These are phyloP conservation scores for Podospora conica DNA, from an alignment of 495 filamentous ascomycete species.

Conservation along the genomic window DNA sequence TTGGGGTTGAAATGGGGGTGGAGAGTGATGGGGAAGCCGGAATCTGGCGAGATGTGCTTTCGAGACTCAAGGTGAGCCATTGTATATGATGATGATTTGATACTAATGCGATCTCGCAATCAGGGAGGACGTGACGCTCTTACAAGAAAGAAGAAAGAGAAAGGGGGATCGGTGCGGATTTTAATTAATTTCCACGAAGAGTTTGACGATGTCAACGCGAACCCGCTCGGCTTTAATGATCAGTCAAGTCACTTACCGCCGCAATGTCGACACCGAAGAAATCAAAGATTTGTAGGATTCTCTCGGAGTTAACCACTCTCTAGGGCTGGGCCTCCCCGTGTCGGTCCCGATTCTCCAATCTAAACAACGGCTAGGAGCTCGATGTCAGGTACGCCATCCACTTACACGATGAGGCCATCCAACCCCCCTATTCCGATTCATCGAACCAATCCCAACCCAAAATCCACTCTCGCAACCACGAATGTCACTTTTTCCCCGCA, in stretches of 20 bases:
- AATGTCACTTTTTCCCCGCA: not conserved
- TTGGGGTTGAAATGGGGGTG: conserved; percentile 59
- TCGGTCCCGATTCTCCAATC: conserved; percentile 4
- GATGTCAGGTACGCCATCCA: conserved; percentile 2
- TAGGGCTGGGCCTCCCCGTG: not conserved
- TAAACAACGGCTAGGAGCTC: not conserved
- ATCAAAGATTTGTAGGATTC: not conserved
- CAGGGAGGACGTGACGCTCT: not conserved
- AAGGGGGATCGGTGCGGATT: not conserved
- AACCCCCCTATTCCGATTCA: not conserved
- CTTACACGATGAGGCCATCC: conserved; percentile 5
- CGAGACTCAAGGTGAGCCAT: conserved; percentile 31
- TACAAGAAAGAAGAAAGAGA: not conserved
- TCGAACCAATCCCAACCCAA: not conserved
- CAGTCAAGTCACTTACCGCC: no score
- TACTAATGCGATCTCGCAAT: not conserved
- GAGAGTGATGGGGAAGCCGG: conserved; percentile 32
- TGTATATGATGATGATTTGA: not conserved
- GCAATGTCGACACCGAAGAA: no score
- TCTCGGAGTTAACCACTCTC: not conserved
- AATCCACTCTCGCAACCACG: not conserved
- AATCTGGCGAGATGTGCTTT: conserved; percentile 34
- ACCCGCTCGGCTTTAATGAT: not conserved
- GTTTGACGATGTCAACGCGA: not conserved
- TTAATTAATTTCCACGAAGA: not conserved